These are phyloP conservation scores for button mushroom (Agaricus bisporus) DNA, from an alignment of 768 basidiomycete species.

Conservation along the genomic window DNA sequence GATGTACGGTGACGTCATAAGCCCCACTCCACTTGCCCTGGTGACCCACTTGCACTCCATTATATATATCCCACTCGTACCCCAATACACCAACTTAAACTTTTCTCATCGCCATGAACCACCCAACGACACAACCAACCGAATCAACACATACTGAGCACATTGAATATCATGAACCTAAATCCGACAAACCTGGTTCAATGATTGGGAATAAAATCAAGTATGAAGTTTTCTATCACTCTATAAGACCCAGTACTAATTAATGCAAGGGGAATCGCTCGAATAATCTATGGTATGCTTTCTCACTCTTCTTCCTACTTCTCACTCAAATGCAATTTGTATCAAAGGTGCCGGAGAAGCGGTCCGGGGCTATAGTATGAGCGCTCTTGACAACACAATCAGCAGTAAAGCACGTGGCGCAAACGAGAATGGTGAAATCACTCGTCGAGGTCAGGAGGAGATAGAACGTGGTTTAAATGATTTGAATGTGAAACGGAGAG, in stretches of 20 bases:
- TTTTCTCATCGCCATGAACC: no score
- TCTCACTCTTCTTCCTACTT: not conserved
- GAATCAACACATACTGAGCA: not conserved
- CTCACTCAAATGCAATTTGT: not conserved
- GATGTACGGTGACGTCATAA: no score
- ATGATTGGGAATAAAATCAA: conserved; percentile 17
- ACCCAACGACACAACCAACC: no score
- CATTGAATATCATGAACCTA: not conserved
- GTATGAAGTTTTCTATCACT: conserved; percentile 10
- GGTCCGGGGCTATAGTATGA: conserved; percentile 36
- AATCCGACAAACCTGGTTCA: conserved; percentile 10
- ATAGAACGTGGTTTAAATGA: conserved; percentile 31
- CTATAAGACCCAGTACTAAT: not conserved
- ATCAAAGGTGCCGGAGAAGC: conserved; percentile 36
- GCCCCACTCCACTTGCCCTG: no score
- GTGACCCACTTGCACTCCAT: no score
- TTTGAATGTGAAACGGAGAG: conserved; percentile 17
- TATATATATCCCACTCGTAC: no score
- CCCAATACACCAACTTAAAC: no score
- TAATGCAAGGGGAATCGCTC: conserved; percentile 24
- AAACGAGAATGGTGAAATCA: conserved; percentile 27
- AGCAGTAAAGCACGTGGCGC: conserved; percentile 17
- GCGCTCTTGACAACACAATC: conserved; percentile 30
- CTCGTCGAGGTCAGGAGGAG: conserved; percentile 31
- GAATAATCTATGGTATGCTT: conserved; percentile 29